Evolutionary conservation across 2,329 filamentous ascomycete species (phyloP).

Genomic region (Penicillium palitans): DNA sequence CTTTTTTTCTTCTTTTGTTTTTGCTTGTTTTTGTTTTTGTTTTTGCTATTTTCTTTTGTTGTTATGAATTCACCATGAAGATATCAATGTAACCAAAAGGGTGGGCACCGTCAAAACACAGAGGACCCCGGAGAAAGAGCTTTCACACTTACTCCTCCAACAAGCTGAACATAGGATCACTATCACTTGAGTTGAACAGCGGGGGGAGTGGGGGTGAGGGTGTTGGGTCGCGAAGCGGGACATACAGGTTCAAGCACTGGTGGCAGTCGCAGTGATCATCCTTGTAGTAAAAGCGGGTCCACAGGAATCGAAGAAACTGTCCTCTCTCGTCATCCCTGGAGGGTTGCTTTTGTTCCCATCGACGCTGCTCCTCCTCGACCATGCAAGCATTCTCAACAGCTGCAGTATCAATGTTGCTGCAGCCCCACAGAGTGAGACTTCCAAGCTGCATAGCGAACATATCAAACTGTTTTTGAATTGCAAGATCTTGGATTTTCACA

Average conservation of each 20-base stretch:
- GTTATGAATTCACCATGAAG: not conserved
- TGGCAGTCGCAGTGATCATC: not conserved
- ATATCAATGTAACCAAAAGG: not conserved
- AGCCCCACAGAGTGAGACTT: not conserved
- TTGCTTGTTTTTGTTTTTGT: not conserved
- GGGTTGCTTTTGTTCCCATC: not conserved
- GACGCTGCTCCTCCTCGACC: not conserved
- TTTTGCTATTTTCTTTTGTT: not conserved
- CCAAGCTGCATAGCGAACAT: not conserved
- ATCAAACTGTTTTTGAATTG: accelerated
- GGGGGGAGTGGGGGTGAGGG: not conserved
- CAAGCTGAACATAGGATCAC: too few species aligned
- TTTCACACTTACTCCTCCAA: not conserved
- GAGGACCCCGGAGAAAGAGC: not conserved
- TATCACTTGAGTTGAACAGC: not conserved
- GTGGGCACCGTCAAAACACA: not conserved
- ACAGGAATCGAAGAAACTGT: not conserved
- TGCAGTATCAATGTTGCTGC: not conserved
- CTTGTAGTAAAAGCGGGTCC: not conserved
- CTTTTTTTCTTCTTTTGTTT: not conserved
- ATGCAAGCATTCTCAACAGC: not conserved
- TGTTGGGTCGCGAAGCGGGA: not conserved
- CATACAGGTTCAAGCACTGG: not conserved
- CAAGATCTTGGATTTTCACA: accelerated
- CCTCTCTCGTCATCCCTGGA: not conserved